Evolutionary conservation across 805 yeast genomes (phyloP).

Genomic region (Candida arabinofermentans): DNA sequence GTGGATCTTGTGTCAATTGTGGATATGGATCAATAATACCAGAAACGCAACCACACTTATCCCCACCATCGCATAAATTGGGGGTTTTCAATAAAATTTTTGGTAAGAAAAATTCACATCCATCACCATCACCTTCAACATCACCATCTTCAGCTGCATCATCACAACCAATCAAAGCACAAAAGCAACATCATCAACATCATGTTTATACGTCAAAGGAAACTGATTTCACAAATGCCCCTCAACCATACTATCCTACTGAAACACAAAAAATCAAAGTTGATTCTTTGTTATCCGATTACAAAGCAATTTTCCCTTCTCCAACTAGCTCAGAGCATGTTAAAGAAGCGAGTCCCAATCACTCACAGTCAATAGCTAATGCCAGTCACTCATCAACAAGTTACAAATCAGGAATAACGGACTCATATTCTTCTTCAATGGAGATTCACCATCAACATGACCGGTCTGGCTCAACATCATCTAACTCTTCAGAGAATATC

Average conservation of each 20-base stretch:
- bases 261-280: constrained; percentile 9
- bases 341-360: not conserved
- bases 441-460: not conserved
- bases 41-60: constrained; percentile 1
- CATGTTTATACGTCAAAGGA: constrained; percentile 5
- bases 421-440: not conserved
- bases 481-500: constrained; percentile 9
- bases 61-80: constrained; percentile 1
- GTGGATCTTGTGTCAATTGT: constrained; percentile 27
- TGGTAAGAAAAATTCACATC: constrained; percentile 7
- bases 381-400: not conserved
- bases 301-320: constrained; percentile 24
- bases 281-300: constrained; percentile 18
- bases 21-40: constrained; percentile 18
- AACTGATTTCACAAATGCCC: not conserved
- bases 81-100: constrained; percentile 13
- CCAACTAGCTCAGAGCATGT: constrained; percentile 8
- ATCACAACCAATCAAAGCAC: constrained; percentile 3
- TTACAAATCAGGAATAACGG: not conserved
- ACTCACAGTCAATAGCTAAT: not conserved
- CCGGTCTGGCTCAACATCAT: not conserved
- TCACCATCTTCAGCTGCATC: constrained; percentile 1
- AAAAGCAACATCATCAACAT: constrained; percentile 5
- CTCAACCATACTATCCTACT: not conserved
- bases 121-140: constrained; percentile 3